phyloP scores from a whole-genome alignment of 2,329 filamentous ascomycete genomes.

The Coniochaeta pulveracea region DNA sequence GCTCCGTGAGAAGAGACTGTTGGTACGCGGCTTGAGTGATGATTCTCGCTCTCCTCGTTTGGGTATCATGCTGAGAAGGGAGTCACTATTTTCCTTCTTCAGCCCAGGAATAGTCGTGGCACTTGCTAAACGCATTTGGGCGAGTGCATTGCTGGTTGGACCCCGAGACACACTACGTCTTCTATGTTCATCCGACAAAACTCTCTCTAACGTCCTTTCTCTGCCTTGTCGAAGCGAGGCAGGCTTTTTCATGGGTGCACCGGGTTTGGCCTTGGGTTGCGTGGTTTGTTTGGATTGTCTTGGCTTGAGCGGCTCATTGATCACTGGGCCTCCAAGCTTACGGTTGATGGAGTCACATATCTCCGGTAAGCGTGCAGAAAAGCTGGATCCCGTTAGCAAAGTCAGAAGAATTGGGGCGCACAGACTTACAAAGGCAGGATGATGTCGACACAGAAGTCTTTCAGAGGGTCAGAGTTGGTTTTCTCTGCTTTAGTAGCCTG shows the following conservation, averaged over 20 bases:
- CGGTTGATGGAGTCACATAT: slow-evolving; percentile 59
- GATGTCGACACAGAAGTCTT: slow-evolving; percentile 70
- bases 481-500: slow-evolving; percentile 25
- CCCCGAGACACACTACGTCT: slow-evolving; percentile 44
- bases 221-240: slow-evolving; percentile 24
- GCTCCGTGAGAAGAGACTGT: slow-evolving; percentile 23
- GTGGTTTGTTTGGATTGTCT: slow-evolving; percentile 29
- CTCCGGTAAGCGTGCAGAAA: slow-evolving; percentile 63
- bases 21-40: slow-evolving; percentile 30
- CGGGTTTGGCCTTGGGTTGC: slow-evolving; percentile 37
- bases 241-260: slow-evolving; percentile 37
- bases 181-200: slow-evolving; percentile 48
- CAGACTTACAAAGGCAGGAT: slow-evolving; percentile 62
- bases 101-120: slow-evolving; percentile 47
- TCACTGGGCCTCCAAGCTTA: slow-evolving; percentile 63
- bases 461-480: slow-evolving; percentile 48
- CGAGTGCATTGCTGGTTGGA: slow-evolving; percentile 45
- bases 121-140: slow-evolving; percentile 58
- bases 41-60: slow-evolving; percentile 24
- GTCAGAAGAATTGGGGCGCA: not conserved
- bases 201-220: slow-evolving; percentile 46
- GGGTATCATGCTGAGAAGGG: slow-evolving; percentile 34
- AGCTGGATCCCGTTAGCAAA: slow-evolving; percentile 37
- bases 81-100: slow-evolving; percentile 60
- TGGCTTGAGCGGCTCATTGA: slow-evolving; percentile 39